A percentile compares a stretch with the other conserved stretches of the same genome.
phyloP scores from a whole-genome alignment of 192 early-diverging fungal species.

The Podila minutissima region DNA sequence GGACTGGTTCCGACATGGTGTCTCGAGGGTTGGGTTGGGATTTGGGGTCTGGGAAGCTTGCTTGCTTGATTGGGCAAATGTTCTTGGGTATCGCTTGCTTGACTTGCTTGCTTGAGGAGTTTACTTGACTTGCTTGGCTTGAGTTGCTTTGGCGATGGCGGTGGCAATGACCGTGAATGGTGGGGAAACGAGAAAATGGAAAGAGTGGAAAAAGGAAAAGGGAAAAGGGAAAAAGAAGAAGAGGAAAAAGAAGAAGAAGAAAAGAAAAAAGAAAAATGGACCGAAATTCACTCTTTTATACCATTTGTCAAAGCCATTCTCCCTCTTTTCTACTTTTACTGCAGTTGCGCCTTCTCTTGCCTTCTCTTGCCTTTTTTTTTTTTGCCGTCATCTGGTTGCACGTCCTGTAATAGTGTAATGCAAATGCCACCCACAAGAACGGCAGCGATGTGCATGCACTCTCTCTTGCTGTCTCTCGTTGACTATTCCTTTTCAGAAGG shows the following conservation, averaged over 20 bases:
- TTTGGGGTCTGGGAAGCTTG: neutral
- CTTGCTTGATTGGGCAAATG: slow-evolving; percentile 2
- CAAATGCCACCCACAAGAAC: neutral
- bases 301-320: neutral
- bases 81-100: neutral
- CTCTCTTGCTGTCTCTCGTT: neutral
- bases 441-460: neutral
- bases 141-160: neutral
- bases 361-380: too few relatives aligned
- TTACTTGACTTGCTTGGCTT: neutral
- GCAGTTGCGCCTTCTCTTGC: too few relatives aligned
- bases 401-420: neutral
- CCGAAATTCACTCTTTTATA: slow-evolving; percentile 16
- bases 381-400: neutral
- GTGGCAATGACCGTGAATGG: slow-evolving; percentile 3
- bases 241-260: neutral
- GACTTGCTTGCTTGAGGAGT: neutral
- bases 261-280: slow-evolving; percentile 11
- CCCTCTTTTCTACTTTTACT: neutral
- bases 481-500: neutral
- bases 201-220: slow-evolving; percentile 30
- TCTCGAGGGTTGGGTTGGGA: neutral
- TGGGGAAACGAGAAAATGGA: slow-evolving; percentile 9
- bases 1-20: slow-evolving; percentile 40
- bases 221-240: slow-evolving; percentile 21